These are phyloP conservation scores for Paramecium biaurelia DNA, from an alignment of 73 alveolate genomes.

Conservation along the genomic window DNA sequence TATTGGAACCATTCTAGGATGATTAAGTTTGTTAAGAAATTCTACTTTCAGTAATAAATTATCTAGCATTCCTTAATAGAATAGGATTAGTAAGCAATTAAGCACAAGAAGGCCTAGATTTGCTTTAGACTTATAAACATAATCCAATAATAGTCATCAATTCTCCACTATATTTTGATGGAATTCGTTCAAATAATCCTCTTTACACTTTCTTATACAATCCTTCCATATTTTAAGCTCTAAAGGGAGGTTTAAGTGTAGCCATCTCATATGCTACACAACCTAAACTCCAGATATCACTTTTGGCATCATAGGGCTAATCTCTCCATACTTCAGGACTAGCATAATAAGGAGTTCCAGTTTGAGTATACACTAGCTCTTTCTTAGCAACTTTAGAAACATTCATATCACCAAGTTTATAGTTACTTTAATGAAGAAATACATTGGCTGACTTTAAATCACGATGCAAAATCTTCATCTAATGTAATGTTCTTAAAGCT, in stretches of 20 bases:
- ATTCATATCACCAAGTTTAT: constrained; percentile 89
- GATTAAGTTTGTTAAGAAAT: background rate
- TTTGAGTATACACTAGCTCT: constrained; percentile 85
- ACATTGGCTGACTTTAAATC: constrained; percentile 81
- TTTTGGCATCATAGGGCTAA: constrained; percentile 84
- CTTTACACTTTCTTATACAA: constrained; percentile 51
- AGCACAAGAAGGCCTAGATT: background rate
- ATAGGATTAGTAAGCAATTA: background rate
- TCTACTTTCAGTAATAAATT: background rate
- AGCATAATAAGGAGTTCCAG: constrained; percentile 98
- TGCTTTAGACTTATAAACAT: background rate
- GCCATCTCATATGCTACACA: constrained; percentile 93
- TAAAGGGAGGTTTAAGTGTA: constrained; percentile 91
- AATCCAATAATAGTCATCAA: background rate
- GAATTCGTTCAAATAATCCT: constrained; percentile 55
- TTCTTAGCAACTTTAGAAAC: constrained; percentile 80
- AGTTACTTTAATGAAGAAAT: constrained; percentile 66
- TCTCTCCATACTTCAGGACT: constrained; percentile 87
- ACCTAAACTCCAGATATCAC: constrained; percentile 96
- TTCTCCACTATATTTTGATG: background rate
- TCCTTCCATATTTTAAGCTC: constrained; percentile 84
- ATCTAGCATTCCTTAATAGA: background rate
- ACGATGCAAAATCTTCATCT: constrained; percentile 66
- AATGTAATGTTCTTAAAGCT: constrained; percentile 68
- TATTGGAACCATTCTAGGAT: background rate